phyloP scores from a whole-genome alignment of 345 rosid species.

The Eutrema japonicum region DNA sequence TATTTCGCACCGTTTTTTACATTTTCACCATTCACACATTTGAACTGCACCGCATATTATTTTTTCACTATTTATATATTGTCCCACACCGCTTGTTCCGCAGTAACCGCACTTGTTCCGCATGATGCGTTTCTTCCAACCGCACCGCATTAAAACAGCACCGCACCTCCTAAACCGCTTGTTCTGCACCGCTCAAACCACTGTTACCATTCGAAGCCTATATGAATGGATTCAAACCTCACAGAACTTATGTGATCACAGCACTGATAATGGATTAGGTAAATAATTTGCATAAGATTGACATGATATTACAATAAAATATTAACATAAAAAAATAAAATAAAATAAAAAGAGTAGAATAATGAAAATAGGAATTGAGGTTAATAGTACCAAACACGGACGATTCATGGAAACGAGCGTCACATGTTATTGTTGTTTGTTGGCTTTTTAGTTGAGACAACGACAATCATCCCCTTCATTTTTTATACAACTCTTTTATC shows the following conservation, averaged over 20 bases:
- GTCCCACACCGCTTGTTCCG: too few relatives aligned
- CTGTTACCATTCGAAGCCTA: too few relatives aligned
- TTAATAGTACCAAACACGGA: constrained; percentile 36
- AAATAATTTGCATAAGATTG: constrained; percentile 24
- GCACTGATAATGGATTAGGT: constrained; percentile 1
- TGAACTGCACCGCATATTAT: too few relatives aligned
- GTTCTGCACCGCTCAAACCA: too few relatives aligned
- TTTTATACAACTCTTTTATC: not conserved
- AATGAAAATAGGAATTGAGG: constrained; percentile 18
- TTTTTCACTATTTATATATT: too few relatives aligned
- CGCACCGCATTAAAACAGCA: too few relatives aligned
- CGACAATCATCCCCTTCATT: not conserved
- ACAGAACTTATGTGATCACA: constrained; percentile 27
- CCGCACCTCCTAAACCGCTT: too few relatives aligned
- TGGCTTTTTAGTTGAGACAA: constrained; percentile 31
- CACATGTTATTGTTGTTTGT: constrained; percentile 36
- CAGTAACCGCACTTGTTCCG: too few relatives aligned
- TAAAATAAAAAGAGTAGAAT: not conserved
- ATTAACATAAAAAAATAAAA: too few relatives aligned
- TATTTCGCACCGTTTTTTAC: too few relatives aligned
- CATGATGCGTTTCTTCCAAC: too few relatives aligned
- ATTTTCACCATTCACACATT: too few relatives aligned
- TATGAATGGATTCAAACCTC: not conserved
- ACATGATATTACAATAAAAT: not conserved
- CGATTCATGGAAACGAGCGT: constrained; percentile 43